A percentile compares a stretch with the other conserved stretches of the same genome.
Conservation (phyloP, 805 yeast genomes). For the Wickerhamomyces kurtzmanii region DNA sequence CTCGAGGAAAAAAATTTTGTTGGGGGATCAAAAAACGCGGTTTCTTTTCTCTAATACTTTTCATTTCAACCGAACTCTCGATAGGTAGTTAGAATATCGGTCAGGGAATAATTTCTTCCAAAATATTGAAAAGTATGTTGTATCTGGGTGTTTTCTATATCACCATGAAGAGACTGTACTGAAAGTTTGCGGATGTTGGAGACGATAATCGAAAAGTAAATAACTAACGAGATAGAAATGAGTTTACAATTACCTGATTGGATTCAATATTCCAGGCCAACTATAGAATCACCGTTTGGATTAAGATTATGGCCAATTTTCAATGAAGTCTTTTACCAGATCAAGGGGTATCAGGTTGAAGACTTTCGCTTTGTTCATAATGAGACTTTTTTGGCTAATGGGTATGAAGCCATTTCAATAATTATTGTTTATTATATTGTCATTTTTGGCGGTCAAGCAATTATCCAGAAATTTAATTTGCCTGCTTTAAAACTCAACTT, state of each 20-base stretch:
- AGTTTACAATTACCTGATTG: no score
- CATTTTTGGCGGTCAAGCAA: conserved; percentile 76
- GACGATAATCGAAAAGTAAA: conserved; percentile 4
- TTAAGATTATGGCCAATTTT: conserved; percentile 57
- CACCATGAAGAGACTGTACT: no score
- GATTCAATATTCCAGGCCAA: conserved; percentile 31
- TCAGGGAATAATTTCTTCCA: no score
- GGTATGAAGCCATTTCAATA: conserved; percentile 44
- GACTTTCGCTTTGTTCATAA: conserved; percentile 61
- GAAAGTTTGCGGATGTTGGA: no score
- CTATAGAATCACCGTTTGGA: conserved; percentile 76
- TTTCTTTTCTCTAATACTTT: no score
- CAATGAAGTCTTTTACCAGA: conserved; percentile 34
- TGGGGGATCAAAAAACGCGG: no score
- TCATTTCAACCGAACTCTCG: no score
- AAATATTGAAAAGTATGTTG: no score
- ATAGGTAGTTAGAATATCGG: no score
- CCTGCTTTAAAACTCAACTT: conserved; percentile 67
- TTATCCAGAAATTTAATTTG: conserved; percentile 40
- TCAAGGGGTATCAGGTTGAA: conserved; percentile 44
- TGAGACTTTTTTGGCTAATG: conserved; percentile 58
- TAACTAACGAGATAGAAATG: no score
- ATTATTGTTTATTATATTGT: conserved; percentile 67
- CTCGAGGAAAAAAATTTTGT: no score
- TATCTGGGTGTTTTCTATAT: no score